Evolutionary conservation across 2,329 filamentous ascomycete genomes (phyloP).

Genomic region (Neocatenulostroma microsporum): DNA sequence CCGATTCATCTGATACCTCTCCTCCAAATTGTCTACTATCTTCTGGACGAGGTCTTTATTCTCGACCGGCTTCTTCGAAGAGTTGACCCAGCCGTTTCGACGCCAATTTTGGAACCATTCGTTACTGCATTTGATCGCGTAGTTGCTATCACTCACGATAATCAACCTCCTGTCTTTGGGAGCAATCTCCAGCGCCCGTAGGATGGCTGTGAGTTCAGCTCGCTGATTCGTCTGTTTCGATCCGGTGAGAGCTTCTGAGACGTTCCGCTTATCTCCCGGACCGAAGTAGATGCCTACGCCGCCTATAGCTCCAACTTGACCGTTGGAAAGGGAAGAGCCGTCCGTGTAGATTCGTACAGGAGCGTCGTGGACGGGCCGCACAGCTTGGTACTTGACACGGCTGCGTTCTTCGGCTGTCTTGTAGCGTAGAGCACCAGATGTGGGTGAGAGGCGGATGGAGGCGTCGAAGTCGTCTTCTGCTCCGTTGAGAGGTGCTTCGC

Average conservation of each 20-base stretch:
- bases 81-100: conserved; percentile 68
- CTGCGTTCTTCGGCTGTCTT: conserved; percentile 45
- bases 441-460: conserved; percentile 47
- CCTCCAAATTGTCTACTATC: conserved; percentile 62
- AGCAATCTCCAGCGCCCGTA: conserved; percentile 70
- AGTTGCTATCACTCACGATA: conserved; percentile 84
- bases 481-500: conserved; percentile 47
- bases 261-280: conserved; percentile 45
- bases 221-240: conserved; percentile 84
- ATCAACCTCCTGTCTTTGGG: conserved; percentile 60
- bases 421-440: conserved; percentile 45
- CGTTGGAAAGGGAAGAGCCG: conserved; percentile 54
- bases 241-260: conserved; percentile 70
- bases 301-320: conserved; percentile 46
- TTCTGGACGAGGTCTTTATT: conserved; percentile 77
- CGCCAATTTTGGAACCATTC: conserved; percentile 76
- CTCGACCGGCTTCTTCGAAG: conserved; percentile 62
- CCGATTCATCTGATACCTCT: conserved; percentile 33
- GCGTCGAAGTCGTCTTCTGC: conserved; percentile 57
- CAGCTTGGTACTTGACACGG: conserved; percentile 41
- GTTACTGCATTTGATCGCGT: conserved; percentile 82
- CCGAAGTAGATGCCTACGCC: conserved; percentile 61
- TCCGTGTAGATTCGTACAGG: conserved; percentile 56
- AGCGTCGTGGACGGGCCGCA: conserved; percentile 35
- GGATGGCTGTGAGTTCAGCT: conserved; percentile 84